phyloP scores from a whole-genome alignment of 805 yeast species.

The Tetrapisispora pingtungensis region DNA sequence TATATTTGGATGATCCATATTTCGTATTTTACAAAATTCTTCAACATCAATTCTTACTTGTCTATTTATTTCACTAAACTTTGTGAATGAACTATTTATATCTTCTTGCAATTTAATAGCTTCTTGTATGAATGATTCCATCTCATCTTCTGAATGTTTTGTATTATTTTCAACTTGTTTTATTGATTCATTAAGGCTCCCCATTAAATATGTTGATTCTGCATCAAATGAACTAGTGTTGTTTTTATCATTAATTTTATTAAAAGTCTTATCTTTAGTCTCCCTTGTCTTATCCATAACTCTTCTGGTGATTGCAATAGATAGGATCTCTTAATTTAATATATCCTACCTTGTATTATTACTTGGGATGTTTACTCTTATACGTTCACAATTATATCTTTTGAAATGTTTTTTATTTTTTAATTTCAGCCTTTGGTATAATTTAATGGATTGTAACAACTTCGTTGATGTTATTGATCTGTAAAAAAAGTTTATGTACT shows the following conservation, averaged over 20 bases:
- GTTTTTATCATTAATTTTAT: not conserved
- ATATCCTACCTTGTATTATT: too few relatives aligned
- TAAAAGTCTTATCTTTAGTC: too few relatives aligned
- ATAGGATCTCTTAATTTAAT: too few relatives aligned
- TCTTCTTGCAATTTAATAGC: conserved; percentile 19
- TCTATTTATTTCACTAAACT: conserved; percentile 14
- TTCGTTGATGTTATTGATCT: too few relatives aligned
- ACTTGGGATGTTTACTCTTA: too few relatives aligned
- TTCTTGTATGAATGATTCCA: conserved; percentile 5
- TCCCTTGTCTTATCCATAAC: too few relatives aligned
- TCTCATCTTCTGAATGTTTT: not conserved
- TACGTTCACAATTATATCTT: too few relatives aligned
- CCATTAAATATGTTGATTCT: not conserved
- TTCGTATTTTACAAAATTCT: conserved; percentile 18
- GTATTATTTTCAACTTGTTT: not conserved
- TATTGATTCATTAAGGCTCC: not conserved
- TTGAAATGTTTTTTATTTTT: too few relatives aligned
- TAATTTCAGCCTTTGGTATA: too few relatives aligned
- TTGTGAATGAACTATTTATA: conserved; percentile 13
- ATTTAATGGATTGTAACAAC: too few relatives aligned
- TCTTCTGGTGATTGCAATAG: too few relatives aligned
- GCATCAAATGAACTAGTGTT: not conserved
- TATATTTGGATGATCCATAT: not conserved
- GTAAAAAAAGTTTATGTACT: too few relatives aligned
- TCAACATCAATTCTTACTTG: conserved; percentile 21